Conservation (phyloP, 129 eudicot genomes). For the Pittosporum tobira region DNA sequence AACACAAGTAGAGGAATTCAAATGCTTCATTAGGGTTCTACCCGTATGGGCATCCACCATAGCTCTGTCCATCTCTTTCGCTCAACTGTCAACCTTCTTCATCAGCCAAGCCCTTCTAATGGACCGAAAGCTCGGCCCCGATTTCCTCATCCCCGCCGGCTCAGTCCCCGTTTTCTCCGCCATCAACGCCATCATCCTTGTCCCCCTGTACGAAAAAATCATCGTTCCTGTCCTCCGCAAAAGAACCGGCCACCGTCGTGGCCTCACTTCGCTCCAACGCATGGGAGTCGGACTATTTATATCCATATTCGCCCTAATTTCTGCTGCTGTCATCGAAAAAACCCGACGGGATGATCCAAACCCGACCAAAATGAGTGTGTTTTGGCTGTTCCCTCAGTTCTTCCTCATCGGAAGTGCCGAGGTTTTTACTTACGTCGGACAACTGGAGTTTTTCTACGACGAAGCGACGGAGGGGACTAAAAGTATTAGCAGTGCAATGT, state of each 20-base stretch:
- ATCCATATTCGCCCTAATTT: constrained; percentile 42
- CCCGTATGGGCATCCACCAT: constrained; percentile 87
- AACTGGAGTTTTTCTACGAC: constrained; percentile 73
- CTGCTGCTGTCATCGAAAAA: constrained; percentile 56
- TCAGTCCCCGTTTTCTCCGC: constrained; percentile 64
- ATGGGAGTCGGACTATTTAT: constrained; percentile 72
- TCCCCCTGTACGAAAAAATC: constrained; percentile 60
- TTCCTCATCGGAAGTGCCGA: constrained; percentile 76
- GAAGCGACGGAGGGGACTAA: constrained; percentile 81
- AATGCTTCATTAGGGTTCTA: constrained; percentile 57
- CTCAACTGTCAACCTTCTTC: constrained; percentile 80
- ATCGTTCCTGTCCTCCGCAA: constrained; percentile 48
- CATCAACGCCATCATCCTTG: constrained; percentile 59
- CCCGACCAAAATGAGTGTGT: constrained; percentile 31
- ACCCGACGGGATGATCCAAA: constrained; percentile 24
- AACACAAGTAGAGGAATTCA: constrained; percentile 84
- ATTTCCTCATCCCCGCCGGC: constrained; percentile 57
- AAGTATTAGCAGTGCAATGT: constrained; percentile 70
- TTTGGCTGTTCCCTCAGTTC: constrained; percentile 83
- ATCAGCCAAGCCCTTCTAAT: constrained; percentile 52
- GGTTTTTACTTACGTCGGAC: constrained; percentile 75
- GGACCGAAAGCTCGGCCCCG: constrained; percentile 47
- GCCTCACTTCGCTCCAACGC: constrained; percentile 70
- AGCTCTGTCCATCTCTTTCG: constrained; percentile 72
- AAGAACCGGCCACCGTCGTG: constrained; percentile 60